A percentile compares a stretch with the other conserved stretches of the same genome.
phyloP scores from a whole-genome alignment of 2,329 filamentous ascomycete genomes.

The Gaeumannomyces sp. region DNA sequence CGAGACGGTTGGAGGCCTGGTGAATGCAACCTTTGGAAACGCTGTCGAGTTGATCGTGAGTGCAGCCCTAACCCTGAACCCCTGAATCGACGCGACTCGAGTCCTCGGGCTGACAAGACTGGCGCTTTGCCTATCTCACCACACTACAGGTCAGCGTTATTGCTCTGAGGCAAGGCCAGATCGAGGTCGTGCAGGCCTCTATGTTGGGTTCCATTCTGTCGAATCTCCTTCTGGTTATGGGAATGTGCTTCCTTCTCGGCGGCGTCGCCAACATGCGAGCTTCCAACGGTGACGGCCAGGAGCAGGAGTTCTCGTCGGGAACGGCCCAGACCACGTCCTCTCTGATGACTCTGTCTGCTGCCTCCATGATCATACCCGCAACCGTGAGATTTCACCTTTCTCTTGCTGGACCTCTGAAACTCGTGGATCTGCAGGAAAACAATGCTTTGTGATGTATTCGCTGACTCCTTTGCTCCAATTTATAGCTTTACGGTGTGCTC shows the following conservation, averaged over 20 bases:
- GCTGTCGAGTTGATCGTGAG: conserved; percentile 71
- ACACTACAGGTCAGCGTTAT: conserved; percentile 74
- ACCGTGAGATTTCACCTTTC: conserved; percentile 38
- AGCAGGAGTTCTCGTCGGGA: conserved; percentile 69
- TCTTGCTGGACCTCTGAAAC: too few relatives aligned
- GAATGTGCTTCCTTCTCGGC: conserved; percentile 73
- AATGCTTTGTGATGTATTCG: background rate
- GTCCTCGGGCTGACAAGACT: conserved; percentile 4
- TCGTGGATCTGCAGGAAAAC: too few relatives aligned
- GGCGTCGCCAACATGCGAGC: conserved; percentile 58
- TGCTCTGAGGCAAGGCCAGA: conserved; percentile 76
- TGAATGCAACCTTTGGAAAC: conserved; percentile 75
- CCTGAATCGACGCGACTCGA: background rate
- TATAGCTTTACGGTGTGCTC: conserved; percentile 60
- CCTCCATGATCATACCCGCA: conserved; percentile 73
- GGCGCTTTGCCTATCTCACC: background rate
- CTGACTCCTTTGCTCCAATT: background rate
- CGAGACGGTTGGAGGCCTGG: conserved; percentile 65
- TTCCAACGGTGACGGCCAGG: conserved; percentile 48
- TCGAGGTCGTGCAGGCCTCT: conserved; percentile 93
- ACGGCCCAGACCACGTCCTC: conserved; percentile 73
- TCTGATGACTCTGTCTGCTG: conserved; percentile 68
- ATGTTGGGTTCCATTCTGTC: conserved; percentile 96
- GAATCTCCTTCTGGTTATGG: conserved; percentile 82
- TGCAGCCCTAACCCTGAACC: conserved; percentile 7